A percentile compares a stretch with the other conserved stretches of the same genome.
Conservation (phyloP, 345 rosid species). For the Murraya paniculata region DNA sequence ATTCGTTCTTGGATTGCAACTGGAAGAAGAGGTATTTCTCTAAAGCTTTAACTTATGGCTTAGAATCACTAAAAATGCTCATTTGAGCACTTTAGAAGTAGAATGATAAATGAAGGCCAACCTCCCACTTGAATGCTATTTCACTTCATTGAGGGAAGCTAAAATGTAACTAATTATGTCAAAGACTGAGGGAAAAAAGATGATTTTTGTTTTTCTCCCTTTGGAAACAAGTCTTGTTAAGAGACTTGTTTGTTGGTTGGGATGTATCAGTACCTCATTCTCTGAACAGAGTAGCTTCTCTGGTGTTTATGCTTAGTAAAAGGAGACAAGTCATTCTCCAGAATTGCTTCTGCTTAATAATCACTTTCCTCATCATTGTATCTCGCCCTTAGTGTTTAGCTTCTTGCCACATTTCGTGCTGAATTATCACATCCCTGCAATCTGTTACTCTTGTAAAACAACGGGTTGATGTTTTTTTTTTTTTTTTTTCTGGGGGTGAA, state of each 20-base stretch:
- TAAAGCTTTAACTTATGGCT: not conserved
- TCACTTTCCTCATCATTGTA: not conserved
- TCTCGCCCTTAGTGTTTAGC: not conserved
- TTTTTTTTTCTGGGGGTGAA: no score
- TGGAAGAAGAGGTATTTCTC: slow-evolving; percentile 60
- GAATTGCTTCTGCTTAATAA: not conserved
- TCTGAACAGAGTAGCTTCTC: not conserved
- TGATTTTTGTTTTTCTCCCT: no score
- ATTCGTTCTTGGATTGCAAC: slow-evolving; percentile 85
- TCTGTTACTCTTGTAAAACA: not conserved
- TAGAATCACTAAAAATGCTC: not conserved
- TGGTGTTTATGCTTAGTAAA: not conserved
- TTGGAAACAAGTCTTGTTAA: not conserved
- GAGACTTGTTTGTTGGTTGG: not conserved
- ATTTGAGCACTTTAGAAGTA: not conserved
- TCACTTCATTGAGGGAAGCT: not conserved
- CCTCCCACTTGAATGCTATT: not conserved
- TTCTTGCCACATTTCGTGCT: not conserved
- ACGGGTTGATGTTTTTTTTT: not conserved
- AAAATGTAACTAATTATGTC: not conserved
- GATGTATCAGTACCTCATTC: not conserved
- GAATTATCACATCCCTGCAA: not conserved
- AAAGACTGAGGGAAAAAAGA: not conserved
- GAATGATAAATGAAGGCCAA: not conserved
- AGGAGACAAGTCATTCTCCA: no score